These are phyloP conservation scores for Macrolepiota albuminosa DNA, from an alignment of 768 basidiomycete species.

Conservation along the genomic window DNA sequence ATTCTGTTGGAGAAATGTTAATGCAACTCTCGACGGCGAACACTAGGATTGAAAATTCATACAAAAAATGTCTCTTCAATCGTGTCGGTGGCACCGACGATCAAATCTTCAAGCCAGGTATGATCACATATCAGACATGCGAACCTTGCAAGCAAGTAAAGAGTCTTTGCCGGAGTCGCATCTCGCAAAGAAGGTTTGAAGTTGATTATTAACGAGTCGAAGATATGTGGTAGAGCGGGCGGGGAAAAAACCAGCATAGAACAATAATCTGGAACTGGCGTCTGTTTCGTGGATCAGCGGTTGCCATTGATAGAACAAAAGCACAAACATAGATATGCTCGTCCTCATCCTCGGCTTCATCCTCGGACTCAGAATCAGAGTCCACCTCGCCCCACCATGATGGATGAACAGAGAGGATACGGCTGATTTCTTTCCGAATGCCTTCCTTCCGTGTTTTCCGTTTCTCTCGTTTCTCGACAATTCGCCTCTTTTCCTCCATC, in stretches of 20 bases:
- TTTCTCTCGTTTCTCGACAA: conserved; percentile 53
- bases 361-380: conserved; percentile 35
- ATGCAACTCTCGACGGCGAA: conserved; percentile 7
- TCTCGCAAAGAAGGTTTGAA: conserved; percentile 69
- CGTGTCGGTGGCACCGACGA: conserved; percentile 85
- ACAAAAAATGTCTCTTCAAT: conserved; percentile 94
- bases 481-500: conserved; percentile 64
- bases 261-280: conserved; percentile 69
- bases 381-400: conserved; percentile 66
- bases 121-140: conserved; percentile 90
- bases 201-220: conserved; percentile 77
- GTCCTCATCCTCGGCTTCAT: conserved; percentile 45
- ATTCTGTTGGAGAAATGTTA: conserved; percentile 40
- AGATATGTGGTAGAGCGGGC: conserved; percentile 66
- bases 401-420: conserved; percentile 48
- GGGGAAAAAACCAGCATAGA: conserved; percentile 95
- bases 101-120: conserved; percentile 88
- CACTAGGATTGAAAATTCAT: conserved; percentile 27
- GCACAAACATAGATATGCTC: conserved; percentile 38
- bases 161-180: conserved; percentile 82
- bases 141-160: conserved; percentile 90
- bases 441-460: conserved; percentile 47
- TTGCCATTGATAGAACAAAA: conserved; percentile 12
- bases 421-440: conserved; percentile 55
- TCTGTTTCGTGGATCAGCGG: conserved; percentile 27